phyloP scores from a whole-genome alignment of 495 filamentous ascomycete genomes.

The Viridothelium virens region DNA sequence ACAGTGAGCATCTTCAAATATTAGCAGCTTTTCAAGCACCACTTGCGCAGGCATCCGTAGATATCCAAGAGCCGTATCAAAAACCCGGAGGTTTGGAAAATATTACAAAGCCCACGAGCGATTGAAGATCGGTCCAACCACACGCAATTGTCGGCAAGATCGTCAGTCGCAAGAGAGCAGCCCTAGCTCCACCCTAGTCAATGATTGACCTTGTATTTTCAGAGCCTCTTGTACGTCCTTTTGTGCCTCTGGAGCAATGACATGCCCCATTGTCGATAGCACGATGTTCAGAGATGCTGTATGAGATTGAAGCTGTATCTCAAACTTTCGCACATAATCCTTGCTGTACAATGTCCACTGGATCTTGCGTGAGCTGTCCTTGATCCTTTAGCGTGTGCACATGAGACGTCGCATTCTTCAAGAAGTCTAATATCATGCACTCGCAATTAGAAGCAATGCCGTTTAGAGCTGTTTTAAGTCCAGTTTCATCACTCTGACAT shows the following conservation, averaged over 20 bases:
- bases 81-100: not conserved
- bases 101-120: not conserved
- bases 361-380: conserved; percentile 11
- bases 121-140: not conserved
- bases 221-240: not conserved
- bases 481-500: not conserved
- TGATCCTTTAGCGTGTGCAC: not conserved
- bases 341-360: conserved; percentile 13
- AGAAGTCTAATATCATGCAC: not conserved
- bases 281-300: conserved; percentile 5
- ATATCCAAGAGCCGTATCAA: not conserved
- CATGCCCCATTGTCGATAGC: not conserved
- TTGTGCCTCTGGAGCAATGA: not conserved
- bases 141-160: not conserved
- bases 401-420: conserved; percentile 8
- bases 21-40: no score
- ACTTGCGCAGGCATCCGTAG: not conserved
- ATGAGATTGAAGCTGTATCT: not conserved
- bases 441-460: not conserved
- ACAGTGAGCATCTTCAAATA: no score
- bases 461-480: not conserved
- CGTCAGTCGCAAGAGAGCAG: not conserved
- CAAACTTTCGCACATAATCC: conserved; percentile 10
- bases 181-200: not conserved
- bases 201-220: not conserved